Conservation (phyloP, 140 eudicot species). For the Stevia rebaudiana region DNA sequence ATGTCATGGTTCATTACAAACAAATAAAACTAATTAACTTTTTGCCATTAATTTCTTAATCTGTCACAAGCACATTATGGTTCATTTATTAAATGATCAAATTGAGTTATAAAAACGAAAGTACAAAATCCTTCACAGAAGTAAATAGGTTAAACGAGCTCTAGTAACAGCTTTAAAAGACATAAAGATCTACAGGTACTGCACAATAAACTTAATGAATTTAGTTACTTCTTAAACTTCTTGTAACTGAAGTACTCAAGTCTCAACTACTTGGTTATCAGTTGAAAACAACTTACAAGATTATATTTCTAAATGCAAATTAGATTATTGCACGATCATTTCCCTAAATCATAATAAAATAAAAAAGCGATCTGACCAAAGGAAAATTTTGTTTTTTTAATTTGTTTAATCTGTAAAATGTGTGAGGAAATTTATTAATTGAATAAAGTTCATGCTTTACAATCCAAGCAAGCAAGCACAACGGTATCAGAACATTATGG, state of each 20-base stretch:
- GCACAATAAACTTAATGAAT: neutral
- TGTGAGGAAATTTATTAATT: neutral
- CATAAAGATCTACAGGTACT: neutral
- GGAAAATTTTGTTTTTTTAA: neutral
- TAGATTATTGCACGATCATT: neutral
- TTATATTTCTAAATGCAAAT: neutral
- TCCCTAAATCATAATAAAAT: neutral
- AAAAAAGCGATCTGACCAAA: neutral
- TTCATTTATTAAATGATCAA: too few relatives aligned
- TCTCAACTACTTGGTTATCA: neutral
- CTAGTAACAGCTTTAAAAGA: neutral
- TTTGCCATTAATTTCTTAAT: too few relatives aligned
- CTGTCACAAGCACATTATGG: too few relatives aligned
- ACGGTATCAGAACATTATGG: neutral
- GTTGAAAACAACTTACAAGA: neutral
- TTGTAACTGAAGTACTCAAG: neutral
- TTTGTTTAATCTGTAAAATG: neutral
- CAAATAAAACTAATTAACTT: too few relatives aligned
- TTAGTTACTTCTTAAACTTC: neutral
- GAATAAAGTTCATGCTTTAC: slow-evolving; percentile 1
- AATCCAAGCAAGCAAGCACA: neutral
- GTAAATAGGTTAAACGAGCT: too few relatives aligned
- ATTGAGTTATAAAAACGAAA: too few relatives aligned
- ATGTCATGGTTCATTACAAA: too few relatives aligned
- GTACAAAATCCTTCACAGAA: too few relatives aligned